Evolutionary conservation across 768 basidiomycete genomes (phyloP), one percentile per base, ranked within the genome.

Genomic region (Porpolomopsis calyptriformis): DNA sequence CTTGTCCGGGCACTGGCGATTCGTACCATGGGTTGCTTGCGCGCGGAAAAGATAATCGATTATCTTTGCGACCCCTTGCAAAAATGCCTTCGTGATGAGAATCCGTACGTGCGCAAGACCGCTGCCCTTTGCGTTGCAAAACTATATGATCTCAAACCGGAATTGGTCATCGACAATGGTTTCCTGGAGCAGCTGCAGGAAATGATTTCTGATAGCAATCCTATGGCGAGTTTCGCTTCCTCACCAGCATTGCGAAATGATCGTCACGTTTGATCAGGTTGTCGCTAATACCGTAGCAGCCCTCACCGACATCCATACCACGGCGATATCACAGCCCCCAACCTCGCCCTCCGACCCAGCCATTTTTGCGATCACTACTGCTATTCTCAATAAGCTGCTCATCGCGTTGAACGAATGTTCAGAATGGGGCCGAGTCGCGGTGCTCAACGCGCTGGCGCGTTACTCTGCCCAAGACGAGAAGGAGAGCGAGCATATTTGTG

Each of bases 21-120:
- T 60, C 81, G 94, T 29, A 99, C 96, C 7, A 99, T 99, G 96
- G 92, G 91, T 26, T 87, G 88, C 58, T 67, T 99, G 40, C 85
- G 93, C 34, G 93, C 94, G 7, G 96, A 98, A 64, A 98, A 97
- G 78, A 98, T 97, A 61, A 89, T 97, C 64, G 93, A 97, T 68
- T 99, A 98, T 64, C 78, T 99, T n/a, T 90, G 84, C 55, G 87
- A 92, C 61, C 94, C 96, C 0, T 69, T 99, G 2, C 85, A 90
- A 54, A 88, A 90, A 57, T 89, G 87, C 55, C 71, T 98, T 22
- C 77, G 80, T 35, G 96, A 98, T 65, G 93, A 97, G 55, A 96
- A 96, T 56, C 94, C 96, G 1, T 99, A 99, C 61, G 96, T 98
- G 24, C 81, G 94, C 55, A 99, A 98, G 72, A 98, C 94, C 4